Evolutionary conservation across 495 filamentous ascomycete species (phyloP), one percentile per base, ranked within the genome.

Genomic region (Penicillium cataractarum): DNA sequence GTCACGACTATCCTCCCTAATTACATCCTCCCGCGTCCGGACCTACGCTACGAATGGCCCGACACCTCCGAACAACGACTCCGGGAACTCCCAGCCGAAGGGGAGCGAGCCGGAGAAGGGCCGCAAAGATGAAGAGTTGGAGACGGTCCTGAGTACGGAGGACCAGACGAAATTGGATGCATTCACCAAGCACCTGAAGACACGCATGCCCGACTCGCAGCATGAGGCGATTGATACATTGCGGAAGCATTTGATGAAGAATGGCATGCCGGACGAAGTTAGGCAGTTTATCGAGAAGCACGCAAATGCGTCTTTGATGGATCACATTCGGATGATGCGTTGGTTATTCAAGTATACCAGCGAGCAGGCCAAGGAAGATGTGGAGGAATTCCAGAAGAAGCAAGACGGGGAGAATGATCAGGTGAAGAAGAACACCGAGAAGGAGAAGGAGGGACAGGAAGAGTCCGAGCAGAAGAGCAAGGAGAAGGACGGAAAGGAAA

Each of bases 11-110:
- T 76, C 79, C 21, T 78, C 82, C 32, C 63, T 84, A 21, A 67
- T 83, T 71, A 72, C 79, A 53, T 70, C 78, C 40, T 81, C 79
- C 50, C 81, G 78, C 42, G 58, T 73, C 54, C 81, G 87, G 67
- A 71, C 76, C 19, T 92, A 88, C 71, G 78, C 87, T 52, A 83
- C 84, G 49, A 74, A 75, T 29, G 74, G 76, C 57, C 80, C 82
- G 67, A 83, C 82, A 55, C 74, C 80, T 61, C 78, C 77, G 61
- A 77, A 81, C 56, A 59, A 74, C 37, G 69, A 82, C 32, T 31
- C 77, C 63, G 64, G 59, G 46, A 68, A 76, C 42, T 63, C 73
- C 49, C 42, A 59, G 27, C 62, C 65, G 7, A 62, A 68, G 48
- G 58, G 68, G 13, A 35, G 61, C 42, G 62, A 59, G 29, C 54